A percentile compares a stretch with the other conserved stretches of the same genome.
phyloP scores from a whole-genome alignment of 495 filamentous ascomycete genomes.

The Penicillium paradoxum region DNA sequence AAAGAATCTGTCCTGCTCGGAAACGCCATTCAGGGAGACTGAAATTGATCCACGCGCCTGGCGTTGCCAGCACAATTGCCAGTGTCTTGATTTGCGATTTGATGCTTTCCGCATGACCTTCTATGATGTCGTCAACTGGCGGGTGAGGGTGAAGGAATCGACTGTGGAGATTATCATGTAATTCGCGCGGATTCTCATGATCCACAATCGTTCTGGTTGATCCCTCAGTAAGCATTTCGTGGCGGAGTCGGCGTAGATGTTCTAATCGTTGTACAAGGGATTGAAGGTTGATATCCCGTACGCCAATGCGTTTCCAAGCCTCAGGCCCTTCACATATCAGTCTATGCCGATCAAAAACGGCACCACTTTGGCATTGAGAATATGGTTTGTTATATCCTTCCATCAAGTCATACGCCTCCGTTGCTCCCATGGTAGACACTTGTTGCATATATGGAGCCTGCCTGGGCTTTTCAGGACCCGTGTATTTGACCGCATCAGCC shows the following conservation, averaged over 20 bases:
- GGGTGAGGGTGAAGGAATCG: conserved; percentile 40
- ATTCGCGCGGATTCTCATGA: conserved; percentile 35
- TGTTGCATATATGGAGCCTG: conserved; percentile 27
- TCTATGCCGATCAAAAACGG: conserved; percentile 31
- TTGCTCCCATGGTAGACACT: conserved; percentile 28
- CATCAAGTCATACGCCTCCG: conserved; percentile 36
- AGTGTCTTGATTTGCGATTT: conserved; percentile 51
- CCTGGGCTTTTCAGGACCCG: conserved; percentile 23
- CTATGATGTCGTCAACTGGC: conserved; percentile 15
- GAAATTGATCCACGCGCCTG: conserved; percentile 70
- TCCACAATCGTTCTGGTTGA: conserved; percentile 39
- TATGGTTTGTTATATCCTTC: conserved; percentile 31
- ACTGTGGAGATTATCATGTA: conserved; percentile 42
- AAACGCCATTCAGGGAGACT: conserved; percentile 76
- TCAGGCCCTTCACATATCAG: conserved; percentile 32
- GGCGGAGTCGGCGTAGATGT: conserved; percentile 36
- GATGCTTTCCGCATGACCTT: conserved; percentile 34
- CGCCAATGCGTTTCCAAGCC: conserved; percentile 41
- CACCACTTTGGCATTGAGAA: conserved; percentile 30
- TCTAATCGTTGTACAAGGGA: conserved; percentile 40
- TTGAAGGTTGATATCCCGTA: conserved; percentile 34
- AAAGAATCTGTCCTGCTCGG: conserved; percentile 73
- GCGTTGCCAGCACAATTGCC: conserved; percentile 39
- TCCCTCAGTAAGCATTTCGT: conserved; percentile 31
- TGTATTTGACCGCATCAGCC: conserved; percentile 53